These are phyloP conservation scores for Trichomonascaceae sp. DNA, from an alignment of 1,139 yeast genomes.

Conservation along the genomic window DNA sequence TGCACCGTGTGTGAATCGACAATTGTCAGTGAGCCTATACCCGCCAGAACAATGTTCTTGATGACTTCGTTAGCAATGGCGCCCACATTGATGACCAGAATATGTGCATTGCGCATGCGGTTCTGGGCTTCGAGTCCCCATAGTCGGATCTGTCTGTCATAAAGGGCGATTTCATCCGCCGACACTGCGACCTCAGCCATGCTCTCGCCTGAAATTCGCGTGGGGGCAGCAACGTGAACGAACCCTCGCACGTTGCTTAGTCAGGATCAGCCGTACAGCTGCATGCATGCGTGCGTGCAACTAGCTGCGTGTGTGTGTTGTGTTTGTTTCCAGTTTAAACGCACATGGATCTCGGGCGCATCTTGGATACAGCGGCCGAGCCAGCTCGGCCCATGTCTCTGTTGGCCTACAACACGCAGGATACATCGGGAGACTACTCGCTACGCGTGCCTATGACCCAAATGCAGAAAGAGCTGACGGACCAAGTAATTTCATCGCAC, in stretches of 20 bases:
- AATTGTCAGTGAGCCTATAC: conserved; percentile 65
- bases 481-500: conserved; percentile 82
- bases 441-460: conserved; percentile 81
- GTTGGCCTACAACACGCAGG: conserved; percentile 8
- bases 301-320: no score
- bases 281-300: no score
- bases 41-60: conserved; percentile 80
- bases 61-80: conserved; percentile 69
- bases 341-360: conserved; percentile 59
- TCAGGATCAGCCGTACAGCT: conserved; percentile 1
- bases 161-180: conserved; percentile 73
- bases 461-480: conserved; percentile 82
- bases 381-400: conserved; percentile 42
- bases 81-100: conserved; percentile 55
- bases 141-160: conserved; percentile 87
- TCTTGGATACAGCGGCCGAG: conserved; percentile 75
- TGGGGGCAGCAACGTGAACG: no score
- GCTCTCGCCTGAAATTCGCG: not conserved
- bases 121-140: conserved; percentile 97
- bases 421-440: conserved; percentile 55
- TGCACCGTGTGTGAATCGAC: conserved; percentile 44
- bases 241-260: not conserved
- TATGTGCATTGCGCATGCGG: conserved; percentile 53
- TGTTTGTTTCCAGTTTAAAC: no score
- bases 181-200: not conserved